Evolutionary conservation across 106 monocot genomes (phyloP).

Genomic region (Amphibolis antarctica): DNA sequence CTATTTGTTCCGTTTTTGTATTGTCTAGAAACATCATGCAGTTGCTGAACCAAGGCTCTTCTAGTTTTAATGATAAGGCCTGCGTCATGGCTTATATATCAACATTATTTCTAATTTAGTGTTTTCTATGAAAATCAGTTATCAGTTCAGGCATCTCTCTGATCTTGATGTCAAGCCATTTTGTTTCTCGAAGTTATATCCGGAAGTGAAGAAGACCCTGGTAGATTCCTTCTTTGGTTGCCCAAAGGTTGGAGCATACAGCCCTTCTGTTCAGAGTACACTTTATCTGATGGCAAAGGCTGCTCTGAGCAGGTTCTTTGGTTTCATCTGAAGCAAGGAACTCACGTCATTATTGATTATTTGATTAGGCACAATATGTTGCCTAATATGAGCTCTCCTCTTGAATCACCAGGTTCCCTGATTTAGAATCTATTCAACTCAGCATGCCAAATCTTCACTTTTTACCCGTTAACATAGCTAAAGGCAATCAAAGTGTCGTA

Average conservation of each 20-base stretch:
- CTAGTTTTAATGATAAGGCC: too few relatives aligned
- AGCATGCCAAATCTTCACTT: constrained; percentile 92
- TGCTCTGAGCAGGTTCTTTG: constrained; percentile 59
- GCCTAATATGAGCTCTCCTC: neutral
- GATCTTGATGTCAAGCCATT: constrained; percentile 38
- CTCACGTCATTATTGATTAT: neutral
- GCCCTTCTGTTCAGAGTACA: constrained; percentile 90
- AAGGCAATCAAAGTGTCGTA: constrained; percentile 53
- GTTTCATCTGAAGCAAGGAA: neutral
- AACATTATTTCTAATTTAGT: neutral
- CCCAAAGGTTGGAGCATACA: constrained; percentile 57
- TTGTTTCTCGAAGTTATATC: constrained; percentile 50
- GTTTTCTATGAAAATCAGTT: constrained; percentile 33
- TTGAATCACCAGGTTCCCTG: constrained; percentile 40
- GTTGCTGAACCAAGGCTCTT: too few relatives aligned
- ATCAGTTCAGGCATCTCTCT: constrained; percentile 38
- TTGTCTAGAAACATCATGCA: too few relatives aligned
- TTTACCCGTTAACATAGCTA: constrained; percentile 71
- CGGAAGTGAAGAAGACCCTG: constrained; percentile 49
- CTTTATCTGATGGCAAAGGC: constrained; percentile 80
- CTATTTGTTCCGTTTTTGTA: too few relatives aligned
- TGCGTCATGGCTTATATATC: neutral
- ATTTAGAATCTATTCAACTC: constrained; percentile 51
- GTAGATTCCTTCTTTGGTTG: constrained; percentile 66
- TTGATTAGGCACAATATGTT: too few relatives aligned